Base-by-base conservation (phyloP, 805 yeast species). In the Nakazawaea wickerhamii region DNA sequence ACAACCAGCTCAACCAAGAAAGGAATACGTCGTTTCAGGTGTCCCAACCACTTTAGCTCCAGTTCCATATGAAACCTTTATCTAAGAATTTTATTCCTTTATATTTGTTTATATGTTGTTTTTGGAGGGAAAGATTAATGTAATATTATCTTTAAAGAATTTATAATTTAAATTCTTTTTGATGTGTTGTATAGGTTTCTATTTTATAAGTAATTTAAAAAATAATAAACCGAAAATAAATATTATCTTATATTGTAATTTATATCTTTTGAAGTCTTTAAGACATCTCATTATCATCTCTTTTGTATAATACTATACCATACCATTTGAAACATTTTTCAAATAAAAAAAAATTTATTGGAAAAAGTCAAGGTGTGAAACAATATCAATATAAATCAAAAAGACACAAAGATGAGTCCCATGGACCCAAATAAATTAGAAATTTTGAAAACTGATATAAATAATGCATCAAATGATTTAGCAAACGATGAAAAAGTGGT, bases 11-110 rank as follows among this genome's bases (percentile, higher is more conserved):
- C 85, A 79, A 74, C 99, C 99, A 80, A 90, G 98, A 84, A 88
- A 74, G 57, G 77, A 95, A 55, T 86, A 82, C 75, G 73, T 83
- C 63, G 84, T 93, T 63, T 67, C 90, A 50, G 81, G 96, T 62
- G 75, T 78, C 62, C 96, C 98, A 65, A 95, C 90, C 73, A 90
- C 96, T 64, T 82, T 93, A 75, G 93, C 96, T 68, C 98, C 99
- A 75, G 90, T 88, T 77, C 84, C 99, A 69, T 93, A 93, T 85
- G 99, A 93, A 81, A 93, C 99, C 69, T 91, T 83, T 85, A 93
- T 93, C 78, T 93, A 89, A 84, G 57, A 28, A 28, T 28, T 8
- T 28, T 28, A 28, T 28, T 28, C 31, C n/a, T n/a, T 49, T 41
- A 37, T 41, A 43, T 36, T 22, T 33, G 19, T 22, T 37, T 31